Base-by-base conservation (phyloP, 139 green algal species). In the Picochlorum sp. region DNA sequence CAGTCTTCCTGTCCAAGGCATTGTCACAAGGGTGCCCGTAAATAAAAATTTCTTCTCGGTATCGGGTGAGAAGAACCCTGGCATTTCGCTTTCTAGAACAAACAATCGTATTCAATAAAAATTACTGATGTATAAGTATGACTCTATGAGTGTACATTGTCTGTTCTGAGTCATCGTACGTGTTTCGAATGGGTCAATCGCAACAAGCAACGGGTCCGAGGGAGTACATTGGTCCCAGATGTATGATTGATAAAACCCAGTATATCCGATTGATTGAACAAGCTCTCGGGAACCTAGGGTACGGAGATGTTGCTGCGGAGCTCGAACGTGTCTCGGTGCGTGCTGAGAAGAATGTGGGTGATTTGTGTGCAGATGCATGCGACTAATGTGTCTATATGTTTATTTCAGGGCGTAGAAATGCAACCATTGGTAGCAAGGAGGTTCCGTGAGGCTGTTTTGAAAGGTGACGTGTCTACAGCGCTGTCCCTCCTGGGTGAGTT, bases 191-290 rank as follows among this genome's bases (percentile, higher is more conserved):
- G 51, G 51, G 51, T 8, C 51, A 59, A 34, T 16, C 21, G n/a
- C 15, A 15, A 6, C 20, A 59, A 16, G 20, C 51, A 16, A 13
- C 51, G n/a, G 51, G 51, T 38, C 20, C 51, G 21, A 38, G 51
- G 7, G 20, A 66, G 23, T 38, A 20, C 38, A 15, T 77, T 15
- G 71, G 71, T 3, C 20, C 23, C 2, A 38, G 49, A 4, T 23
- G 38, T 23, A 23, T 77, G 49, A 66, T 77, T 21, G 4, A 20
- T 61, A 49, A 67, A 21, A 9, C 8, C 1, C 86, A 95, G 63
- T 95, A 83, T 45, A 65, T 95, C 1, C 72, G 88, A 4, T 52
- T 95, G 1, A 56, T 95, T 18, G 69, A 92, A 66, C 87, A 95
- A 60, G 76, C 80, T 5, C 56, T 95, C 30, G 50, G 70, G 4